Conservation (phyloP, 2,329 filamentous ascomycete genomes). For the Aspergillus sp. region DNA sequence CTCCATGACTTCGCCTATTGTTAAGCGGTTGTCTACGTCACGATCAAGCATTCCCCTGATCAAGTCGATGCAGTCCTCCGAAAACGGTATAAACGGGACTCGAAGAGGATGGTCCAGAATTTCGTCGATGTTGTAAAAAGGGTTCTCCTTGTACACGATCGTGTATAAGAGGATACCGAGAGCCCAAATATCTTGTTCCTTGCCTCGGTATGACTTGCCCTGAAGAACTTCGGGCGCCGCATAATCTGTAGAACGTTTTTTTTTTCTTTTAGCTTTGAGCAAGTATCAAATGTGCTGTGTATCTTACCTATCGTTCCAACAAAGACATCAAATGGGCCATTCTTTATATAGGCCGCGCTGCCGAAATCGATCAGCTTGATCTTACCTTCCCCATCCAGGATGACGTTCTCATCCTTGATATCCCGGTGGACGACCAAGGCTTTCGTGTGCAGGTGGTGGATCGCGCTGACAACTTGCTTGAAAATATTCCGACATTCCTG, state of each 20-base stretch:
- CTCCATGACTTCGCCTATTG: conserved; percentile 83
- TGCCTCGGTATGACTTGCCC: conserved; percentile 86
- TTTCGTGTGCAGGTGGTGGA: conserved; percentile 88
- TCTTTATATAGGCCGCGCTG: conserved; percentile 97
- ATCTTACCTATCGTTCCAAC: conserved; percentile 92
- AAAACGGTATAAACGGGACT: conserved; percentile 66
- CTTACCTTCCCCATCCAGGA: conserved; percentile 89
- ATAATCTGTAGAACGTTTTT: conserved; percentile 68
- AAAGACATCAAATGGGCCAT: conserved; percentile 97
- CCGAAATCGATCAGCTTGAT: conserved; percentile 99
- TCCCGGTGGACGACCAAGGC: conserved; percentile 93
- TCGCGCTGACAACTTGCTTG: conserved; percentile 82
- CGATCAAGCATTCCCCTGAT: conserved; percentile 90
- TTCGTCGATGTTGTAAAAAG: conserved; percentile 98
- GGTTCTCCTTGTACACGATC: conserved; percentile 99
- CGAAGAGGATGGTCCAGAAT: conserved; percentile 97
- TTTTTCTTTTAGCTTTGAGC: not conserved
- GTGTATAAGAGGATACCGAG: conserved; percentile 96
- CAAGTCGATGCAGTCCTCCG: conserved; percentile 89
- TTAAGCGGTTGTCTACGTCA: conserved; percentile 76
- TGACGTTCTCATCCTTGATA: conserved; percentile 98
- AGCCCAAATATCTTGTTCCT: conserved; percentile 98
- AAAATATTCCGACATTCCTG: conserved; percentile 93
- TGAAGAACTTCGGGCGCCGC: conserved; percentile 96
- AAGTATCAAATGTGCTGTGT: not conserved